Evolutionary conservation across 2,329 filamentous ascomycete genomes (phyloP).

Genomic region (Aspergillus intermedius): DNA sequence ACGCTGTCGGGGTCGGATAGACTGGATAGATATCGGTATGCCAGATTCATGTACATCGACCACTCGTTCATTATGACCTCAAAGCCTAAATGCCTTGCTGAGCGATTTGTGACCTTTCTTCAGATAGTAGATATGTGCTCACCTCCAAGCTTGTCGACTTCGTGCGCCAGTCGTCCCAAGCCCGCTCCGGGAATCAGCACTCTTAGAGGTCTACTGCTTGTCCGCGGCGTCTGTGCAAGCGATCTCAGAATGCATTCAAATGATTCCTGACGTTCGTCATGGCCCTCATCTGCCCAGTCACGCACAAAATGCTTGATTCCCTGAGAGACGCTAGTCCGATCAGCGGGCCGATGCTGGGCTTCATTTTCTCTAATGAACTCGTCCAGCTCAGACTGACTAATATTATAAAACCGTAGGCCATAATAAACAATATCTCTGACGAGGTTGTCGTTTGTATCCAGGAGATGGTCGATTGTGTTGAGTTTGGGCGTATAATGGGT

Average conservation of each 20-base stretch:
- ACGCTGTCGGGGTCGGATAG: conserved; percentile 11
- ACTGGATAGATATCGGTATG: conserved; percentile 45
- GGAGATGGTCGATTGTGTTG: conserved; percentile 36
- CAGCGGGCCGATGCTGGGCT: conserved; percentile 31
- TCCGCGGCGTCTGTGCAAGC: conserved; percentile 6
- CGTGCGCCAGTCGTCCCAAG: conserved; percentile 47
- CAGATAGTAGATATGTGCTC: not conserved
- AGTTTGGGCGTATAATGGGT: conserved; percentile 54
- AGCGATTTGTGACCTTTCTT: not conserved
- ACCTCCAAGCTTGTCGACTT: conserved; percentile 42
- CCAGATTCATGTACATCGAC: conserved; percentile 53
- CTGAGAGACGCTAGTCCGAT: conserved; percentile 42
- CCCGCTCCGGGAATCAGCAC: conserved; percentile 50
- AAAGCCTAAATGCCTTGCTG: conserved; percentile 30
- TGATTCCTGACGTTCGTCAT: conserved; percentile 39
- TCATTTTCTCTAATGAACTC: conserved; percentile 34
- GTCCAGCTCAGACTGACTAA: conserved; percentile 41
- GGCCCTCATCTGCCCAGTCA: conserved; percentile 50
- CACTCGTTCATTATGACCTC: conserved; percentile 53
- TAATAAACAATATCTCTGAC: conserved; percentile 42
- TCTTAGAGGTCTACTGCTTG: conserved; percentile 19
- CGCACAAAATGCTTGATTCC: conserved; percentile 53
- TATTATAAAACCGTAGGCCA: conserved; percentile 43
- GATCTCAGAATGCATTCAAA: conserved; percentile 30
- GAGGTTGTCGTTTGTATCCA: conserved; percentile 42